phyloP scores from a whole-genome alignment of 164 flowering plant genomes.

The Pachysandra terminalis region DNA sequence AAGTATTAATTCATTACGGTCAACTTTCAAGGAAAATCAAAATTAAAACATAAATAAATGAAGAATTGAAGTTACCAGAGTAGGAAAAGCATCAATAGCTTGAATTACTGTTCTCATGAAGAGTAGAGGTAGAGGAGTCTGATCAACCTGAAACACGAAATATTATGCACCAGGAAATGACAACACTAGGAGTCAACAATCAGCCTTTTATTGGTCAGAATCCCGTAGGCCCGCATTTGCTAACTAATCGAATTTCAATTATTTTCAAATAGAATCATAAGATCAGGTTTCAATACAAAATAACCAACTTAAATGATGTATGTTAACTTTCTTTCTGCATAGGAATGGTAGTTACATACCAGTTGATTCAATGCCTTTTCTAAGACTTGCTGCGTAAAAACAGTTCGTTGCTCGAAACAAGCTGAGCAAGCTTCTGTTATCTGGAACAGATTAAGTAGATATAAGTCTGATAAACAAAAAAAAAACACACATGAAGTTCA shows the following conservation, averaged over 20 bases:
- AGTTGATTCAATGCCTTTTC: conserved; percentile 85
- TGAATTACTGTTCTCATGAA: conserved; percentile 99
- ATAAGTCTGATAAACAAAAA: background rate
- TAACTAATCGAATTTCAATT: too few species aligned
- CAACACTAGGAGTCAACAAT: too few species aligned
- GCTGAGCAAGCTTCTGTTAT: conserved; percentile 94
- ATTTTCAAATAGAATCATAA: too few species aligned
- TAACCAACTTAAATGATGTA: background rate
- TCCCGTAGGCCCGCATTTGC: too few species aligned
- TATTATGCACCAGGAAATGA: background rate
- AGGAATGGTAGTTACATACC: conserved; percentile 42
- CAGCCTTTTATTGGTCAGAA: background rate
- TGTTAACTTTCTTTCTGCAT: background rate
- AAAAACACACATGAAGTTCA: background rate
- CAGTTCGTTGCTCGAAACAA: conserved; percentile 97
- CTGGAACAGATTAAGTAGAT: conserved; percentile 35
- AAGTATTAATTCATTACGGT: background rate
- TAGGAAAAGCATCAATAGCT: conserved; percentile 93
- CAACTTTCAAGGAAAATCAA: background rate
- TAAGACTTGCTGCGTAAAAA: conserved; percentile 93
- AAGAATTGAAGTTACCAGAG: conserved; percentile 50
- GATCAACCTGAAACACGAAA: conserved; percentile 67
- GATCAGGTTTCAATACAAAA: background rate
- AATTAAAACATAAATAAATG: background rate
- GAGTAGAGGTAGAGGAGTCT: conserved; percentile 82